Percentiles rank a stretch among this genome's conserved stretches.
phyloP scores from a whole-genome alignment of 2,329 filamentous ascomycete genomes.

The Venturia pyrina region DNA sequence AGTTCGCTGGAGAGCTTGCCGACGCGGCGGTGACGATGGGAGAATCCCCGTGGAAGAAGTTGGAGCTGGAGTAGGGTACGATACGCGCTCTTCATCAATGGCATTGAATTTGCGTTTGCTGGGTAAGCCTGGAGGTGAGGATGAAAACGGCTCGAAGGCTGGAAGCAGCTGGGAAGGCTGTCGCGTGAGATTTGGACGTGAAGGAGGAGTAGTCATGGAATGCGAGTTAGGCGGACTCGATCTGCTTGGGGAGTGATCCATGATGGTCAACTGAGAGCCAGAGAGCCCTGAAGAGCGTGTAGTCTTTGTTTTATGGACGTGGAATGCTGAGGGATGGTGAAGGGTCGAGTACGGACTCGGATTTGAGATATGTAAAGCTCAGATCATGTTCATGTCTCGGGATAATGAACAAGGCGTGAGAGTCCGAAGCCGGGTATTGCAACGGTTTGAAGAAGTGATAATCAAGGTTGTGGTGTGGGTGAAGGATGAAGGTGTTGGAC shows the following conservation, averaged over 20 bases:
- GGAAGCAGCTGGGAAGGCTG: conserved; percentile 55
- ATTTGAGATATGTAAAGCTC: background rate
- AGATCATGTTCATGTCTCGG: background rate
- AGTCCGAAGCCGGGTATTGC: background rate
- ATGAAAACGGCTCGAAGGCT: conserved; percentile 70
- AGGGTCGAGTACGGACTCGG: background rate
- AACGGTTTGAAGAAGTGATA: background rate
- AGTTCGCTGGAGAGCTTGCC: conserved; percentile 47
- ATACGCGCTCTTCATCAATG: conserved; percentile 43
- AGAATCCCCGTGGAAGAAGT: conserved; percentile 90
- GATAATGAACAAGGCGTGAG: background rate
- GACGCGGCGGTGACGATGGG: conserved; percentile 61
- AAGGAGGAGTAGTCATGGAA: conserved; percentile 3
- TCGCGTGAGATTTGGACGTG: conserved; percentile 9
- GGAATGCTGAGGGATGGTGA: background rate
- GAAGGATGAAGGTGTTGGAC: too few relatives aligned
- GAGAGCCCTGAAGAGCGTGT: background rate
- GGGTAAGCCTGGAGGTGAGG: conserved; percentile 63
- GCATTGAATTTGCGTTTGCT: conserved; percentile 55
- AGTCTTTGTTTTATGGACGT: background rate
- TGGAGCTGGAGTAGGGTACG: conserved; percentile 85
- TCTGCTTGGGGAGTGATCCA: background rate
- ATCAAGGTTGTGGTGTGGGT: too few relatives aligned
- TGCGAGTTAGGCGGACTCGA: background rate
- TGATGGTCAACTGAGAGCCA: background rate